Evolutionary conservation across 2,329 filamentous ascomycete genomes (phyloP).

Genomic region (Coniochaeta hoffmannii): DNA sequence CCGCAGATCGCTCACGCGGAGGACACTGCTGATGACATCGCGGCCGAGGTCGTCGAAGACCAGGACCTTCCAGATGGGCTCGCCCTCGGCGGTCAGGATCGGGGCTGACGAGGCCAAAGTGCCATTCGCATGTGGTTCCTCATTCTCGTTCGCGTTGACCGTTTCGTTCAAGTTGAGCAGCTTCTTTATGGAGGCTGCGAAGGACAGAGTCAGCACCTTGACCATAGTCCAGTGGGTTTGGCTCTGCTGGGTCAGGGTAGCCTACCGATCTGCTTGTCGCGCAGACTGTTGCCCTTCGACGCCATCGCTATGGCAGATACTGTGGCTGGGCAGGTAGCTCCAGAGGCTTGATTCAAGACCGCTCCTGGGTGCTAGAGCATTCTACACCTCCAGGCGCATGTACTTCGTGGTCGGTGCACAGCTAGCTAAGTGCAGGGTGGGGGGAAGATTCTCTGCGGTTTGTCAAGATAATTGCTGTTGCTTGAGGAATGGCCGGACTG

Average conservation of each 20-base stretch:
- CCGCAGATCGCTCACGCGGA: slow-evolving; percentile 87
- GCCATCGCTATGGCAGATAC: slow-evolving; percentile 29
- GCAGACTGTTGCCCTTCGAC: slow-evolving; percentile 36
- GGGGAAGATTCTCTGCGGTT: background rate
- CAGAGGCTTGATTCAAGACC: slow-evolving; percentile 4
- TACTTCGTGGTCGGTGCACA: background rate
- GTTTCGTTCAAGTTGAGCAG: slow-evolving; percentile 91
- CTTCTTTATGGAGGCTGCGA: slow-evolving; percentile 79
- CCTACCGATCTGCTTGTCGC: slow-evolving; percentile 44
- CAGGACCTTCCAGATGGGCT: slow-evolving; percentile 95
- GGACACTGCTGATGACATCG: slow-evolving; percentile 94
- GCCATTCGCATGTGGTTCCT: slow-evolving; percentile 58
- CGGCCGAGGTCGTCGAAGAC: slow-evolving; percentile 87
- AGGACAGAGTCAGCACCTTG: background rate
- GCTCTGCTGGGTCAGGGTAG: background rate
- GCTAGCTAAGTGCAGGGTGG: background rate
- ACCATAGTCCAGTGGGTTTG: background rate
- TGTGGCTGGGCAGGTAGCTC: background rate
- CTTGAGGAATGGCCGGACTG: background rate
- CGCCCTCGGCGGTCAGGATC: slow-evolving; percentile 77
- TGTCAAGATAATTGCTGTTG: background rate
- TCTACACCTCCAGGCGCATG: slow-evolving; percentile 1
- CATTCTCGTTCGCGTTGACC: slow-evolving; percentile 48
- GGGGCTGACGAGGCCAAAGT: slow-evolving; percentile 63
- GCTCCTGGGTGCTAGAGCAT: slow-evolving; percentile 3